phyloP scores from a whole-genome alignment of 1,284 basidiomycete species.

The Boletellus sp. region DNA sequence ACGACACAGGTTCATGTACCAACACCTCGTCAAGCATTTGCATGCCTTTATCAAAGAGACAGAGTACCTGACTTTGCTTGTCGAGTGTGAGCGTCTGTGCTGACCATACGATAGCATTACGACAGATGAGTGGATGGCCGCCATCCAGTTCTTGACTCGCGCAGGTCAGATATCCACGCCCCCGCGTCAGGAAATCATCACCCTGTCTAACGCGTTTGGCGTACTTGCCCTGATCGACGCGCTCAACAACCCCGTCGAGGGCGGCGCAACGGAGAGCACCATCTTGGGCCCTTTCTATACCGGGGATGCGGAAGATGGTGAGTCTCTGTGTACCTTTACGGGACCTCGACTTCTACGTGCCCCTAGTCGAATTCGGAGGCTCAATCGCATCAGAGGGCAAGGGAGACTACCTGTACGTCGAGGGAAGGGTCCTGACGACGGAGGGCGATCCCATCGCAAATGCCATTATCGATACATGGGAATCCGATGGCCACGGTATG shows the following conservation, averaged over 20 bases:
- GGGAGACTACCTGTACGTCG: constrained; percentile 78
- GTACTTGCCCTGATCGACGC: constrained; percentile 76
- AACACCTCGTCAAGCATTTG: constrained; percentile 54
- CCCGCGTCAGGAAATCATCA: constrained; percentile 80
- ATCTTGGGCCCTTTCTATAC: constrained; percentile 86
- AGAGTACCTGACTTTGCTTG: constrained; percentile 32
- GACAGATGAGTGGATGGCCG: constrained; percentile 81
- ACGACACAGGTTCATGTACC: constrained; percentile 47
- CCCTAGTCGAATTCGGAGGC: constrained; percentile 52
- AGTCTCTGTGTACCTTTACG: constrained; percentile 23
- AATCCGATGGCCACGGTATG: constrained; percentile 70
- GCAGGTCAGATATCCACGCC: constrained; percentile 71
- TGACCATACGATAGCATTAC: constrained; percentile 47
- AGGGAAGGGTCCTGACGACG: constrained; percentile 64
- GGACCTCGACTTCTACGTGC: neutral
- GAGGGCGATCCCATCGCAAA: constrained; percentile 65
- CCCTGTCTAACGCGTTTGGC: constrained; percentile 77
- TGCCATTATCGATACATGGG: constrained; percentile 81
- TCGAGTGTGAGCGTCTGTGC: neutral
- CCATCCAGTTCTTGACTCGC: constrained; percentile 73
- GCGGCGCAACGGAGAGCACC: constrained; percentile 68
- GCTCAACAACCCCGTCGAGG: constrained; percentile 69
- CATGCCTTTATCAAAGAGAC: constrained; percentile 75
- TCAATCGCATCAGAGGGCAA: constrained; percentile 78
- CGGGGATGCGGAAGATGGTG: constrained; percentile 73